phyloP scores from a whole-genome alignment of 1,139 yeast species.

The Meyerozyma athensensis region DNA sequence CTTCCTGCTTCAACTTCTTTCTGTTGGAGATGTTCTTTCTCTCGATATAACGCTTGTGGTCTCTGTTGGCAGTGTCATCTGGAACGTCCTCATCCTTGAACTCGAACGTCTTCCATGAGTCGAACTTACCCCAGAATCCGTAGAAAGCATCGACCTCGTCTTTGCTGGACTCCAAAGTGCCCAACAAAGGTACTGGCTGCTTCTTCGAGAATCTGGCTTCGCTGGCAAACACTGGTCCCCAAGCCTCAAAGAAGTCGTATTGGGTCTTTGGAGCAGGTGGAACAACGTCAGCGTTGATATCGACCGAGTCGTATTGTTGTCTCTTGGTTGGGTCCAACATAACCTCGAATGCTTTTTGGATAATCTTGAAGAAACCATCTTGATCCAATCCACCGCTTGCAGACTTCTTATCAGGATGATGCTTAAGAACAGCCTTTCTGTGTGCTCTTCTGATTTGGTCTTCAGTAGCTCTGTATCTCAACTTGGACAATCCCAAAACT shows the following conservation, averaged over 20 bases:
- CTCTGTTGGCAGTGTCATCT: constrained; percentile 98
- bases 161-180: constrained; percentile 63
- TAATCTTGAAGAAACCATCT: constrained; percentile 97
- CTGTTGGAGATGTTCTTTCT: constrained; percentile 96
- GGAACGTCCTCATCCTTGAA: constrained; percentile 99
- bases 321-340: constrained; percentile 82
- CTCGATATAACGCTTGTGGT: constrained; percentile 97
- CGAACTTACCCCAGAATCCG: constrained; percentile 90
- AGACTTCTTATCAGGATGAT: constrained; percentile 96
- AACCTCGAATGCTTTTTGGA: constrained; percentile 93
- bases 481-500: constrained; percentile 87
- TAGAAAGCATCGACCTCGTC: constrained; percentile 87
- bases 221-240: constrained; percentile 88
- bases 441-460: constrained; percentile 96
- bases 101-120: constrained; percentile 98
- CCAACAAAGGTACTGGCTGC: constrained; percentile 83
- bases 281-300: constrained; percentile 75
- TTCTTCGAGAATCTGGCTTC: constrained; percentile 91
- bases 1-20: constrained; percentile 97
- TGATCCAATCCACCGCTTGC: constrained; percentile 80
- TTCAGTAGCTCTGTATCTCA: constrained; percentile 87
- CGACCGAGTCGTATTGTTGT: constrained; percentile 94
- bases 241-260: constrained; percentile 83
- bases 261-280: constrained; percentile 63
- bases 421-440: constrained; percentile 93